Evolutionary conservation across 805 yeast species (phyloP).

Genomic region (Scheffersomyces amazonensis): DNA sequence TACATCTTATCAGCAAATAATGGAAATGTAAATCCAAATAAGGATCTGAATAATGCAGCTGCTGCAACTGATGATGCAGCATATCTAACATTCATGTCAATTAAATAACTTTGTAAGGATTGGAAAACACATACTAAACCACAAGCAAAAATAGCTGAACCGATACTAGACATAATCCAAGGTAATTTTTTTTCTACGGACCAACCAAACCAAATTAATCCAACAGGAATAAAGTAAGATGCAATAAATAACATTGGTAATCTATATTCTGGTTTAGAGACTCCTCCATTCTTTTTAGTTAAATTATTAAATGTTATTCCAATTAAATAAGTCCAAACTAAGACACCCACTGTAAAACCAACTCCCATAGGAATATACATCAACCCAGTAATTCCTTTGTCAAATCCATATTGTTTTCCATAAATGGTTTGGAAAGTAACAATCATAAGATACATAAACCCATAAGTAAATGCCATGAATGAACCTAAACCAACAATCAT

Average conservation of each 20-base stretch:
- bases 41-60: conserved; percentile 38
- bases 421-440: conserved; percentile 36
- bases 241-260: conserved; percentile 34
- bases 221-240: conserved; percentile 32
- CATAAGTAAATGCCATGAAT: conserved; percentile 40
- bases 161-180: conserved; percentile 39
- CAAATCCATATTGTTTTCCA: conserved; percentile 27
- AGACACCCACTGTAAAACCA: conserved; percentile 31
- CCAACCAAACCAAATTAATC: conserved; percentile 42
- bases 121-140: conserved; percentile 37
- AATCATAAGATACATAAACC: conserved; percentile 41
- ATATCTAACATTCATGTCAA: conserved; percentile 34
- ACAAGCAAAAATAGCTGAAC: conserved; percentile 35
- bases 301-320: conserved; percentile 22
- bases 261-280: conserved; percentile 35
- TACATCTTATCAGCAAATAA: conserved; percentile 37
- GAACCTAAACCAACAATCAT: conserved; percentile 39
- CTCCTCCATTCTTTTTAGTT: conserved; percentile 26
- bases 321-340: conserved; percentile 26
- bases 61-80: conserved; percentile 41
- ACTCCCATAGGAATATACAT: conserved; percentile 40
- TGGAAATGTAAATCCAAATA: conserved; percentile 38
- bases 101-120: conserved; percentile 33
- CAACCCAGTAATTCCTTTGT: conserved; percentile 28
- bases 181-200: conserved; percentile 31